Conservation (phyloP, 495 filamentous ascomycete species). For the Podospora comata region DNA sequence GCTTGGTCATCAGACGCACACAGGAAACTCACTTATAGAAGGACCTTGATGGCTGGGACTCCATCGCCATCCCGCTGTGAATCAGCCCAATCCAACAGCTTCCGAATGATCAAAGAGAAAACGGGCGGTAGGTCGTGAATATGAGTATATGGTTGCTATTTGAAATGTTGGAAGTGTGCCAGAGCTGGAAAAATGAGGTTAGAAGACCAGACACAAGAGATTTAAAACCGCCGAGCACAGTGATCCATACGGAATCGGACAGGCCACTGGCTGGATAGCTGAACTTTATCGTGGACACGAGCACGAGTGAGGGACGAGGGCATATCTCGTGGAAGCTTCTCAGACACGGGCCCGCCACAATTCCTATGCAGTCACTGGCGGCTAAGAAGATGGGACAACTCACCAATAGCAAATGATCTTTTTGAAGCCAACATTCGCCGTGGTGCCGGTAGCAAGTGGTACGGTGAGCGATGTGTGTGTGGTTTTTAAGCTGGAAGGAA, state of each 20-base stretch:
- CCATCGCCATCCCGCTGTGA: neutral
- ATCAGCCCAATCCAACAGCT: neutral
- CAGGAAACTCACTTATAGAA: neutral
- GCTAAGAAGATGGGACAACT: neutral
- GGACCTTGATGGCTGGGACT: neutral
- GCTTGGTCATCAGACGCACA: neutral
- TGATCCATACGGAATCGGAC: neutral
- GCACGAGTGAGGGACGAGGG: neutral
- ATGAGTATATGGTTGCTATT: neutral
- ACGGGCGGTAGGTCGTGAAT: neutral
- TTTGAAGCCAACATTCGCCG: neutral
- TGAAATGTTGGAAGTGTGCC: neutral
- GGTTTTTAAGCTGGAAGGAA: neutral
- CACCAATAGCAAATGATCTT: neutral
- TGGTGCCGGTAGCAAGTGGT: neutral
- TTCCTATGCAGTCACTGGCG: too few relatives aligned
- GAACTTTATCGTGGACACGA: neutral
- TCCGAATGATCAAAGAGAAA: neutral
- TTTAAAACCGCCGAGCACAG: neutral
- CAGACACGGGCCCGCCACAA: neutral
- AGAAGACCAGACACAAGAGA: neutral
- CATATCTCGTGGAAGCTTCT: neutral
- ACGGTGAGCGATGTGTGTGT: neutral
- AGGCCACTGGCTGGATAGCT: neutral
- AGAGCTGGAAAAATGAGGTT: neutral